A percentile compares a stretch with the other conserved stretches of the same genome.
These are phyloP conservation scores for Paramyrothecium roridum DNA, from an alignment of 2,329 filamentous ascomycete genomes.

Conservation along the genomic window DNA sequence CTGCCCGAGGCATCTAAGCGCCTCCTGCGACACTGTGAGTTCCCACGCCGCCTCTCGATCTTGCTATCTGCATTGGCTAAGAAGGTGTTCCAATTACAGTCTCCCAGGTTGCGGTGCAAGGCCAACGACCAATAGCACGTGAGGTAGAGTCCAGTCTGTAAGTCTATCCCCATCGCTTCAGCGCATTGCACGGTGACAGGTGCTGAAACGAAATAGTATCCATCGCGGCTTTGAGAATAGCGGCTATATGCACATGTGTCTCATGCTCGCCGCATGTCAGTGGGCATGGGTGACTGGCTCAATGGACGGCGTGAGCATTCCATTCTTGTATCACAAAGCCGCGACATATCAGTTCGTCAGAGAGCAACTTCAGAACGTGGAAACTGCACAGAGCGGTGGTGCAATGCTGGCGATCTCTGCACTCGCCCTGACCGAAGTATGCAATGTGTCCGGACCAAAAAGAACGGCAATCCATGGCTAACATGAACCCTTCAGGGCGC, in stretches of 20 bases:
- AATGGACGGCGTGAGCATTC: conserved; percentile 39
- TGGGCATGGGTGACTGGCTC: conserved; percentile 44
- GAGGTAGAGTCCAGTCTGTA: conserved; percentile 25
- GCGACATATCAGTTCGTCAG: conserved; percentile 44
- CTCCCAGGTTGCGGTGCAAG: conserved; percentile 36
- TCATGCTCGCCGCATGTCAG: conserved; percentile 41
- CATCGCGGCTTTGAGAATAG: conserved; percentile 40
- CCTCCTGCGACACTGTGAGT: conserved; percentile 24
- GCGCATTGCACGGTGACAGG: neutral
- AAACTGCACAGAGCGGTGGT: conserved; percentile 34
- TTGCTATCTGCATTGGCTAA: neutral
- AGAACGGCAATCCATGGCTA: conserved; percentile 3
- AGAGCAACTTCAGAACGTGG: conserved; percentile 35
- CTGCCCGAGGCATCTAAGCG: conserved; percentile 25
- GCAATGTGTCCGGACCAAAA: neutral
- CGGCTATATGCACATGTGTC: conserved; percentile 41
- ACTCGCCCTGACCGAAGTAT: conserved; percentile 41
- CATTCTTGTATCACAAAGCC: conserved; percentile 43
- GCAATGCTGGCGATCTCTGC: conserved; percentile 41
- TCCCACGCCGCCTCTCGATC: neutral
- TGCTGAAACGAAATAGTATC: conserved; percentile 24
- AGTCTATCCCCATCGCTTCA: conserved; percentile 7
- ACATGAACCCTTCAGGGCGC: conserved; percentile 29
- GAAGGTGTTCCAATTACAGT: conserved; percentile 20
- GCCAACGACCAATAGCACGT: conserved; percentile 35